phyloP scores from a whole-genome alignment of 352 stramenopile genomes.

The Phytophthora macrochlamydospora region DNA sequence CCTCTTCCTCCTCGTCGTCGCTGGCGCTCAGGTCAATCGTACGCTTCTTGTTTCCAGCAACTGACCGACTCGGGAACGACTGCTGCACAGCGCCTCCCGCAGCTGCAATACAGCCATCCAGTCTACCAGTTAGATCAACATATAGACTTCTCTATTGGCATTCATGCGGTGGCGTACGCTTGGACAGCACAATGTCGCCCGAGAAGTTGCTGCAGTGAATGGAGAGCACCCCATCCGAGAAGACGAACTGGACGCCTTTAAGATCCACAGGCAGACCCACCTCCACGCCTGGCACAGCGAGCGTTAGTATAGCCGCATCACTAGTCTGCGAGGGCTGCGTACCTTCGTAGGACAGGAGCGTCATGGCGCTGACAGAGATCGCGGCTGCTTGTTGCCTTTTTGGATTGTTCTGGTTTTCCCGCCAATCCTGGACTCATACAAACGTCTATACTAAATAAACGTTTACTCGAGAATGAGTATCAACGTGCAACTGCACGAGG shows the following conservation, averaged over 20 bases:
- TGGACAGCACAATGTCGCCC: conserved; percentile 68
- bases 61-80: not conserved
- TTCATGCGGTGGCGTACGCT: too few species aligned
- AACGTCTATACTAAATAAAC: not conserved
- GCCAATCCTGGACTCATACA: not conserved
- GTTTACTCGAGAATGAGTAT: conserved; percentile 66
- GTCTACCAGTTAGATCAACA: not conserved
- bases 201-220: conserved; percentile 82
- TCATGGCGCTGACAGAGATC: too few species aligned
- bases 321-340: too few species aligned
- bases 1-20: conserved; percentile 39
- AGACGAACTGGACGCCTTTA: conserved; percentile 70
- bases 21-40: conserved; percentile 44
- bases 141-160: too few species aligned
- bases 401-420: conserved; percentile 8
- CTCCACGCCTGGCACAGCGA: conserved; percentile 54
- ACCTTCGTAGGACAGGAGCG: conserved; percentile 79
- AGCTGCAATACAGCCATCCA: not conserved
- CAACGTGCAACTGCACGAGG: conserved; percentile 74
- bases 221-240: conserved; percentile 56
- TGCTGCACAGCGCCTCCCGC: not conserved
- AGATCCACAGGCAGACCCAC: conserved; percentile 71
- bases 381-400: too few species aligned
- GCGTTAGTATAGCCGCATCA: too few species aligned
- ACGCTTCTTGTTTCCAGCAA: conserved; percentile 49